Conservation (phyloP, 441 rosid species). For the Bocquillonia castaneifolia region DNA sequence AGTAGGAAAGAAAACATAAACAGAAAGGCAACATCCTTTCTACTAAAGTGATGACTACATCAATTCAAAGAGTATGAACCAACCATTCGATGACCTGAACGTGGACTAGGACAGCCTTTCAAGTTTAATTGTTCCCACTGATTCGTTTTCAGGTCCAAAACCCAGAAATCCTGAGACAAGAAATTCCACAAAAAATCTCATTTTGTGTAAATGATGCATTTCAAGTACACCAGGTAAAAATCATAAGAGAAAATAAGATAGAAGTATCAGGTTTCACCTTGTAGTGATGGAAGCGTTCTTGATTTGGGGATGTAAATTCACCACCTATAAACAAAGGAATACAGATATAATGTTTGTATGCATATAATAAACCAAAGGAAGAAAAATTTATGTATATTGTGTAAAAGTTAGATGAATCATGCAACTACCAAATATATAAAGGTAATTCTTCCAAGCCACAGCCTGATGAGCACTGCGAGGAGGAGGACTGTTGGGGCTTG, state of each 20-base stretch:
- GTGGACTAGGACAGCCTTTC: slow-evolving; percentile 89
- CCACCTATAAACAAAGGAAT: slow-evolving; percentile 54
- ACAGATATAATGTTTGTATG: slow-evolving; percentile 11
- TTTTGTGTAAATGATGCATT: background rate
- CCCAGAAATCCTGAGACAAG: slow-evolving; percentile 73
- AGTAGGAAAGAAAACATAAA: background rate
- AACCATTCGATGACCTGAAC: slow-evolving; percentile 99
- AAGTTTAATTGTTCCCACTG: slow-evolving; percentile 91
- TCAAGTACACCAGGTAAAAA: background rate
- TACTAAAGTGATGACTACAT: background rate
- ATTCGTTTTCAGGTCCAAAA: slow-evolving; percentile 86
- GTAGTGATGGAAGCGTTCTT: slow-evolving; percentile 94
- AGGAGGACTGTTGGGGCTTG: slow-evolving; percentile 97
- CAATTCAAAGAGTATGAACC: slow-evolving; percentile 20
- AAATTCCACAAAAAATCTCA: slow-evolving; percentile 6
- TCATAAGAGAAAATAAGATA: background rate
- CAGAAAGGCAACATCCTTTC: background rate
- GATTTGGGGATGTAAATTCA: slow-evolving; percentile 95
- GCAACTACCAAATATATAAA: slow-evolving; percentile 74
- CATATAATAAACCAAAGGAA: background rate
- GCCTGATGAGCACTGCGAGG: slow-evolving; percentile 99
- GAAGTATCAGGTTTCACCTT: slow-evolving; percentile 43
- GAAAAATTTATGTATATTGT: background rate
- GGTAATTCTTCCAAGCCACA: slow-evolving; percentile 91
- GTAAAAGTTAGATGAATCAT: background rate